Percentiles rank a stretch among this genome's conserved stretches.
These are phyloP conservation scores for Plasmodium vinckei DNA, from an alignment of 169 alveolate genomes.

Conservation along the genomic window DNA sequence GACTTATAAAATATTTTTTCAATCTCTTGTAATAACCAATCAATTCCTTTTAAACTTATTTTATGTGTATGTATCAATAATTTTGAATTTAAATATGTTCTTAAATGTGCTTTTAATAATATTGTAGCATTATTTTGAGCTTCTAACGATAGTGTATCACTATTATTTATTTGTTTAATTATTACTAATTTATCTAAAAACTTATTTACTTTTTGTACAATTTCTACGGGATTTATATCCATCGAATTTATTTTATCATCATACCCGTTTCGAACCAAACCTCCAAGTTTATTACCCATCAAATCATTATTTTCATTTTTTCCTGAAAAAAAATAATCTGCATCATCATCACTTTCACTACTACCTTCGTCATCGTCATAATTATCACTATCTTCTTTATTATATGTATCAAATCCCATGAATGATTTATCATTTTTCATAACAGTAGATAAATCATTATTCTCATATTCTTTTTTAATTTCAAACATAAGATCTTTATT, in stretches of 20 bases:
- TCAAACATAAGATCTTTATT: constrained; percentile 66
- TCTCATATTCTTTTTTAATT: constrained; percentile 60
- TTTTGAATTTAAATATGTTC: constrained; percentile 94
- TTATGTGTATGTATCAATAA: constrained; percentile 95
- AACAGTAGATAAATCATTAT: constrained; percentile 27
- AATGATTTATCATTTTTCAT: constrained; percentile 28
- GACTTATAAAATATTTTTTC: constrained; percentile 95
- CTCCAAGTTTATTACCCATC: background rate
- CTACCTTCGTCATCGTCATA: background rate
- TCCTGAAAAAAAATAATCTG: constrained; percentile 12
- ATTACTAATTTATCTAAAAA: constrained; percentile 84
- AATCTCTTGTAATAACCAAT: constrained; percentile 98
- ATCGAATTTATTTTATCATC: constrained; percentile 71
- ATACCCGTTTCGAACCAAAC: background rate
- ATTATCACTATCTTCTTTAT: background rate
- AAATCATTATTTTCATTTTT: background rate
- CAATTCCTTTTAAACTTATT: constrained; percentile 94
- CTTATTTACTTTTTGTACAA: constrained; percentile 86
- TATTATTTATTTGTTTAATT: constrained; percentile 84
- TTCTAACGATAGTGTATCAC: constrained; percentile 88
- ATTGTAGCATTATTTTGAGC: constrained; percentile 94
- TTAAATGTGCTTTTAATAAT: constrained; percentile 95
- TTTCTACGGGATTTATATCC: constrained; percentile 84
- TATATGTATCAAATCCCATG: constrained; percentile 26
- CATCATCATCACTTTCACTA: constrained; percentile 72